phyloP scores from a whole-genome alignment of 2,329 filamentous ascomycete genomes.

The Aaosphaeria pasadenensis region DNA sequence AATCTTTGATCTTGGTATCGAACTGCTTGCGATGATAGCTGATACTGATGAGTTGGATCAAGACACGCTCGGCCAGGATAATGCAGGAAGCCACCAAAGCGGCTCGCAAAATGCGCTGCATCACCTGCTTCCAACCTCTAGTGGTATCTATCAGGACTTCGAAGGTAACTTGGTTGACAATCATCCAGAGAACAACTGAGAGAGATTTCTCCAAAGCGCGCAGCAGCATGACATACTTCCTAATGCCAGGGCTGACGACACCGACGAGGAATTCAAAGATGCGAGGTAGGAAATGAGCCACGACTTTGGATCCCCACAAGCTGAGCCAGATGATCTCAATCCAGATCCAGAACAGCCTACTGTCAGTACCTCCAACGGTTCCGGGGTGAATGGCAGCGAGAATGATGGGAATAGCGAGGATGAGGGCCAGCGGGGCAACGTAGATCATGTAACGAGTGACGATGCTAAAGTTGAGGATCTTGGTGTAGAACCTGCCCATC shows the following conservation, averaged over 20 bases:
- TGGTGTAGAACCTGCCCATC: conserved; percentile 60
- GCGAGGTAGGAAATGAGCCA: conserved; percentile 57
- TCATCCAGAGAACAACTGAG: conserved; percentile 59
- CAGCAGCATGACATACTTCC: conserved; percentile 61
- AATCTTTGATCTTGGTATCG: conserved; percentile 77
- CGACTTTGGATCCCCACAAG: conserved; percentile 61
- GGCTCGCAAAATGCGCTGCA: conserved; percentile 66
- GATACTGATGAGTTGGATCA: conserved; percentile 81
- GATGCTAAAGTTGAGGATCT: conserved; percentile 61
- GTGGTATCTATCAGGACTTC: conserved; percentile 42
- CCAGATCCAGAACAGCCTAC: conserved; percentile 64
- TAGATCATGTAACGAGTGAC: conserved; percentile 64
- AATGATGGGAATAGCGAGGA: conserved; percentile 63
- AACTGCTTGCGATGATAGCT: conserved; percentile 85
- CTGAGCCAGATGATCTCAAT: conserved; percentile 63
- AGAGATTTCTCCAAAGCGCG: conserved; percentile 59
- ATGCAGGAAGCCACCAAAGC: conserved; percentile 66
- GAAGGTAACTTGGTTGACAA: conserved; percentile 60
- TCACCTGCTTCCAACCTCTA: conserved; percentile 50
- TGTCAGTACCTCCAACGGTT: conserved; percentile 51
- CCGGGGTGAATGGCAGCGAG: conserved; percentile 45
- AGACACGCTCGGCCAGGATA: conserved; percentile 71
- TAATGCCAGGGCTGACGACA: conserved; percentile 62
- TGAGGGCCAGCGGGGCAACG: conserved; percentile 54
- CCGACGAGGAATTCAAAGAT: conserved; percentile 61